Conservation (phyloP, 2,329 filamentous ascomycete species). For the Epichloe uncinata region DNA sequence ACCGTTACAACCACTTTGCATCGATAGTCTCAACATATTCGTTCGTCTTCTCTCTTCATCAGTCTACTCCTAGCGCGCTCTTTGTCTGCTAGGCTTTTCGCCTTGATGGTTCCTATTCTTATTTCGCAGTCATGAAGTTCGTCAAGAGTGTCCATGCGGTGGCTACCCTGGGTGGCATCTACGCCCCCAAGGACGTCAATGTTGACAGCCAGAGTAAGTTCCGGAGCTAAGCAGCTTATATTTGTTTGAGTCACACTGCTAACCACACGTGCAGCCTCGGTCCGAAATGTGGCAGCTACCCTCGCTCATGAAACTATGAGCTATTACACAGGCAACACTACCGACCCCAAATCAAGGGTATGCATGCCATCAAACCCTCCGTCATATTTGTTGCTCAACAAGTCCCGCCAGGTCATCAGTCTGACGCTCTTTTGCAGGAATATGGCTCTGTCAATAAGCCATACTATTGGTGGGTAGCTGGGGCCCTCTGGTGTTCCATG, state of each 20-base stretch:
- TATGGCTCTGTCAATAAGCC: constrained; percentile 51
- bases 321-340: constrained; percentile 50
- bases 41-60: background rate
- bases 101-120: no score
- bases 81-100: background rate
- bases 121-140: constrained; percentile 12
- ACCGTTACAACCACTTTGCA: no score
- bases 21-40: no score
- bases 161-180: constrained; percentile 14
- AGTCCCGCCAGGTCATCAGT: background rate
- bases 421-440: constrained; percentile 20
- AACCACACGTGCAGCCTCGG: constrained; percentile 34
- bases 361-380: constrained; percentile 3
- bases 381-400: background rate
- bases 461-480: constrained; percentile 57
- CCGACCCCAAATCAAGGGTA: constrained; percentile 31
- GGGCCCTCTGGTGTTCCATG: constrained; percentile 53
- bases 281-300: constrained; percentile 46
- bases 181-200: constrained; percentile 26
- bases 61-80: background rate
- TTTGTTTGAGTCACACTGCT: background rate
- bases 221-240: background rate
- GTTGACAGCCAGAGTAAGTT: constrained; percentile 22
- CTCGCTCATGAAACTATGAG: constrained; percentile 48
- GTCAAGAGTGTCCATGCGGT: constrained; percentile 11